Evolutionary conservation across 192 early-diverging fungal species (phyloP).

Genomic region (Umbelopsis isabellina): DNA sequence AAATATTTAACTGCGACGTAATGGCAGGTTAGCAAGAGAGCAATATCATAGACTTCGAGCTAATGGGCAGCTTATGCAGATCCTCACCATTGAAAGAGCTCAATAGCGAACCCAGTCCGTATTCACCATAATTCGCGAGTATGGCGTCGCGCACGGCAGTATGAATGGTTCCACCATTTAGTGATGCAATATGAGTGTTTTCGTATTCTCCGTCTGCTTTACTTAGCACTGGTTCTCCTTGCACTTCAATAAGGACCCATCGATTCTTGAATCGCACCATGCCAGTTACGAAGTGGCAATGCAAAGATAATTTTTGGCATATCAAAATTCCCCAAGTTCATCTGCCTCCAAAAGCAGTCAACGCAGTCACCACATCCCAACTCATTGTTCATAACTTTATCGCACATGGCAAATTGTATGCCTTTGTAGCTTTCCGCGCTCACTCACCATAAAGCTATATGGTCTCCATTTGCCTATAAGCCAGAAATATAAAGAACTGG

Average conservation of each 20-base stretch:
- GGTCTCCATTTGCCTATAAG: too few relatives aligned
- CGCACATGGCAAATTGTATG: too few relatives aligned
- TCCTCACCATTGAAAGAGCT: constrained; percentile 41
- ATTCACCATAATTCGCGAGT: constrained; percentile 52
- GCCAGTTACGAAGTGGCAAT: neutral
- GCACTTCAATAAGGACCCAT: constrained; percentile 52
- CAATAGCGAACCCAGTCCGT: constrained; percentile 41
- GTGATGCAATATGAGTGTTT: constrained; percentile 29
- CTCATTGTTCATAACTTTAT: too few relatives aligned
- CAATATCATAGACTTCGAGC: too few relatives aligned
- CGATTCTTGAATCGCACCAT: constrained; percentile 61
- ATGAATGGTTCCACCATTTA: constrained; percentile 39
- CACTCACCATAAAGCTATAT: too few relatives aligned
- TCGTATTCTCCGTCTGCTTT: constrained; percentile 8
- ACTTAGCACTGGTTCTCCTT: constrained; percentile 26
- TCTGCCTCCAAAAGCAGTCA: too few relatives aligned
- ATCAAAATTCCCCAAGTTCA: too few relatives aligned
- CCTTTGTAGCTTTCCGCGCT: too few relatives aligned
- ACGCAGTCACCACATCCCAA: too few relatives aligned
- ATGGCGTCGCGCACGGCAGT: constrained; percentile 43
- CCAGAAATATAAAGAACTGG: too few relatives aligned
- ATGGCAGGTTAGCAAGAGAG: neutral
- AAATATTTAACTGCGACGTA: constrained; percentile 49
- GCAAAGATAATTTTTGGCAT: too few relatives aligned
- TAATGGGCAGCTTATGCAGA: neutral